phyloP scores from a whole-genome alignment of 768 basidiomycete species.

The Amanita thiersii region DNA sequence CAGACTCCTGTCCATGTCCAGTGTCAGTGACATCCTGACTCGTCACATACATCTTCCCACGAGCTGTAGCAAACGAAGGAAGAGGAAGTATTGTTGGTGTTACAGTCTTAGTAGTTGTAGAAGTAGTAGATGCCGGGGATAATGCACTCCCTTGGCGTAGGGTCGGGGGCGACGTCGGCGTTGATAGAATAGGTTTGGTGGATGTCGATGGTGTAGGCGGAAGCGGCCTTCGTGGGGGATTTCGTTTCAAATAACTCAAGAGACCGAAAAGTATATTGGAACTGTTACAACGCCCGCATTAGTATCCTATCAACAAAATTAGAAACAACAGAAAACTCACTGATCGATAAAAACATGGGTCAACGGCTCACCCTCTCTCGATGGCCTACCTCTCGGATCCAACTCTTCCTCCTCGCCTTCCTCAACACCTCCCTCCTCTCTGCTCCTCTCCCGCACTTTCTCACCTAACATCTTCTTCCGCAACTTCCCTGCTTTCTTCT shows the following conservation, averaged over 20 bases:
- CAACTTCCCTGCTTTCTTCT: conserved; percentile 6
- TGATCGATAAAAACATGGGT: conserved; percentile 52
- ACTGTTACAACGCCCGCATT: conserved; percentile 39
- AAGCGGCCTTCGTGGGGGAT: conserved; percentile 24
- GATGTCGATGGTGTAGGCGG: conserved; percentile 9
- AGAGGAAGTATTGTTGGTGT: conserved; percentile 20
- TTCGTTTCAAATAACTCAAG: conserved; percentile 57
- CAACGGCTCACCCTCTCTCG: conserved; percentile 23
- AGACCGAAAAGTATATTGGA: conserved; percentile 87
- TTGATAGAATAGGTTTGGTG: not conserved
- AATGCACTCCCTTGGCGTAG: conserved; percentile 1
- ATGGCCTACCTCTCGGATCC: conserved; percentile 26
- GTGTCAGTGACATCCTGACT: conserved; percentile 8
- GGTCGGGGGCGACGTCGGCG: conserved; percentile 3
- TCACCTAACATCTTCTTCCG: conserved; percentile 1
- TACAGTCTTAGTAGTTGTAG: conserved; percentile 2
- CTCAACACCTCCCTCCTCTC: conserved; percentile 1
- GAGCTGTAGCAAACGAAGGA: conserved; percentile 32
- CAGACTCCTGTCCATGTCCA: conserved; percentile 9
- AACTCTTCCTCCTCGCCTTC: conserved; percentile 22
- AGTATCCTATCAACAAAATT: conserved; percentile 1
- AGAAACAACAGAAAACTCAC: conserved; percentile 27
- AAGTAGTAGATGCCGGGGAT: conserved; percentile 9
- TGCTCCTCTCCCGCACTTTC: conserved; percentile 1
- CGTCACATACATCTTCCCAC: conserved; percentile 6